Base-by-base conservation (phyloP, 805 yeast genomes). In the Starmerella bombi region DNA sequence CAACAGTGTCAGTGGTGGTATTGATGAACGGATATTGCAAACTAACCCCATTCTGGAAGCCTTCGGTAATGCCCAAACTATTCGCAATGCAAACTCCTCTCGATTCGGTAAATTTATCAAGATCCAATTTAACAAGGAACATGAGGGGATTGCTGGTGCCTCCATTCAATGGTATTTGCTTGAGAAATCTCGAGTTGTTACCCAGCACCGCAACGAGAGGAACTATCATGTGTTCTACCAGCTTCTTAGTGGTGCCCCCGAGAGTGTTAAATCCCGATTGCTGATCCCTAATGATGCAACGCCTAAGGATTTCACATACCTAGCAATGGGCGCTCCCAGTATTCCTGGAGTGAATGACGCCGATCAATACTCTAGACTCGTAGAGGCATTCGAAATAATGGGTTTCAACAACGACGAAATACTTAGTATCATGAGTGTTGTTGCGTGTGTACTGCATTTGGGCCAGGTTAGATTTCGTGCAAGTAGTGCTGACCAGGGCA, bases 51-150 rank as follows among this genome's bases (percentile, higher is more conserved):
- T 91, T 37, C 62, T 91, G 50, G 99, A 91, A 60, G 75, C 95
- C 25, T 91, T 91, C 60, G 99, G 99, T 51, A 91, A 91, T 59
- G 88, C 99, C 2, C 94, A 88, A 55, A 91, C 99, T 0, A 82
- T 84, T 14, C 73, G 91, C 53, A 91, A 91, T 58, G 77, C 86
- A 59, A 91, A 91, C 60, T 85, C 96, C 3, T 88, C 97, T 5
- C 73, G 99, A 55, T 91, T 91, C 59, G 99, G 99, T 29, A 91
- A 91, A 62, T 91, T 91, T 55, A 82, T 91, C 48, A 80, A 85
- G 54, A 81, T 91, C 44, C 84, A 77, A 56, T 82, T 88, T 51
- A 69, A 71, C 41, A 53, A 63, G 3, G 25, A 30, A 8, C 58
- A 67, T 9, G 83, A 83, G 3, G 70, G 70, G 44, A 78, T 91